Evolutionary conservation across 2,329 filamentous ascomycete species (phyloP), one percentile per base, ranked within the genome.

Genomic region (Neocatenulostroma microsporum): DNA sequence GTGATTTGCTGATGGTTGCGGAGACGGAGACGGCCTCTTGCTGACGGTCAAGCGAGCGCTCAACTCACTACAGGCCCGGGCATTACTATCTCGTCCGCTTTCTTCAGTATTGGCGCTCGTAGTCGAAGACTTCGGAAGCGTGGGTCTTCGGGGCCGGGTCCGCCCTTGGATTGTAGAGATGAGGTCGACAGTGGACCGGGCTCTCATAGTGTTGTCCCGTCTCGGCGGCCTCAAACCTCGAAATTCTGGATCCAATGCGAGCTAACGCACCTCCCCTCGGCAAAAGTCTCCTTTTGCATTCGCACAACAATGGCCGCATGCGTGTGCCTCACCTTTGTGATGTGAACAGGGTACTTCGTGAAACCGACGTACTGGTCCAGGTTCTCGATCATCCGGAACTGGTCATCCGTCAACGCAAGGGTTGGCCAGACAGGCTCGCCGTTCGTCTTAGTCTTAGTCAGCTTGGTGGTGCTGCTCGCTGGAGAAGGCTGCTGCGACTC

Each of bases 271-370:
- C 73, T 76, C 0, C 89, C 89, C 61, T 96, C 88, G 2, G 73
- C 68, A 50, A 87, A 93, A 1, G 61, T 64, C 34, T 72, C 66
- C 55, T 76, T 79, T 25, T 82, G 75, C 44, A 69, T 75, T 24
- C 89, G 74, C 23, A 93, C 79, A 45, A 96, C 84, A 31, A 96
- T 94, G 3, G 88, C 88, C 0, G 88, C 89, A 60, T 96, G 89
- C 41, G 76, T 84, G 56, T 94, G 85, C n/a, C 70, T 65, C 37
- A 78, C 72, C 5, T 87, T 82, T 46, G 82, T 81, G 25, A 91
- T 88, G 62, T 82, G 80, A 3, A 88, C 73, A 0, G 72, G 71
- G 46, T 71, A 75, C 49, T 76, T 78, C 28, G 62, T 67, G 54
- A 76, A 73, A 3, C 74, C 73, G 1, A 79, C 63, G 19, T 44